phyloP scores from a whole-genome alignment of 331 rosid species.

The Quercus tomentella region DNA sequence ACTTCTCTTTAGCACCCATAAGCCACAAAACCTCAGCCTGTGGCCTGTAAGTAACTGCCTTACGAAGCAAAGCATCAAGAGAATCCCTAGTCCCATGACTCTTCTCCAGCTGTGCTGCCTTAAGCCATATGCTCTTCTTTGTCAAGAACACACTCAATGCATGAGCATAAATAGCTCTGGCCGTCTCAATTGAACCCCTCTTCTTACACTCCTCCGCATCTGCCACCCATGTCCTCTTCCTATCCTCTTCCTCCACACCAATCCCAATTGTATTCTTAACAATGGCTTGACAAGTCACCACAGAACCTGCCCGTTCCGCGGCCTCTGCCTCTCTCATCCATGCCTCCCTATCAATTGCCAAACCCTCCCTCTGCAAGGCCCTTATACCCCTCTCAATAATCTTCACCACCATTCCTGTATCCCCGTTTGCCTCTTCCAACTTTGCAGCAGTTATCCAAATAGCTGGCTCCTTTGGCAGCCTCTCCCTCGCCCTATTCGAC shows the following conservation, averaged over 20 bases:
- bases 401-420: conserved; percentile 77
- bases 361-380: conserved; percentile 78
- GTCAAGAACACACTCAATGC: conserved; percentile 55
- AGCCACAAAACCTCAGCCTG: conserved; percentile 99
- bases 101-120: conserved; percentile 56
- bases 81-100: conserved; percentile 56
- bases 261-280: conserved; percentile 65
- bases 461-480: conserved; percentile 76
- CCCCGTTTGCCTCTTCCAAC: conserved; percentile 87
- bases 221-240: conserved; percentile 96
- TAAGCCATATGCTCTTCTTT: conserved; percentile 56
- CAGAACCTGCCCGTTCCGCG: conserved; percentile 80
- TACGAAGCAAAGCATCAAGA: conserved; percentile 61
- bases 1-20: conserved; percentile 98
- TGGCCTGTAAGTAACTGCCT: conserved; percentile 81
- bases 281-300: conserved; percentile 82
- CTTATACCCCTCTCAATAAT: conserved; percentile 84
- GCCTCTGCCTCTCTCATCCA: conserved; percentile 99
- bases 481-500: conserved; percentile 71
- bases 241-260: conserved; percentile 93
- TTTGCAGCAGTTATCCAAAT: conserved; percentile 89
- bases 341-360: conserved; percentile 75
- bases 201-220: conserved; percentile 98
- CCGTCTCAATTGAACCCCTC: conserved; percentile 87
- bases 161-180: conserved; percentile 86